These are phyloP conservation scores for Coleophoma cylindrospora DNA, from an alignment of 2,329 filamentous ascomycete species.

Conservation along the genomic window DNA sequence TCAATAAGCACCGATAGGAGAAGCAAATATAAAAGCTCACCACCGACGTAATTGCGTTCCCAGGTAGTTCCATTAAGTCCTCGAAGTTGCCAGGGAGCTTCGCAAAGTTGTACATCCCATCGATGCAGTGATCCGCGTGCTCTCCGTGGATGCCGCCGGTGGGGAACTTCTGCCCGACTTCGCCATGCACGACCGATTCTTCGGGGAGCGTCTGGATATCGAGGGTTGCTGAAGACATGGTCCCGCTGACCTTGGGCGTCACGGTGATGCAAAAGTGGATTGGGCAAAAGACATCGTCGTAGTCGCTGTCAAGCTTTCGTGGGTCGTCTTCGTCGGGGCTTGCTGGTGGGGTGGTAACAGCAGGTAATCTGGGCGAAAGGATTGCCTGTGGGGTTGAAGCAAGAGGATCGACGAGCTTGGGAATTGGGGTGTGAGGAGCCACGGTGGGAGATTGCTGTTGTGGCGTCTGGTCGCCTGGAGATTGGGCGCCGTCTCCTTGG, in stretches of 20 bases:
- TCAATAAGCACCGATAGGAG: too few species aligned
- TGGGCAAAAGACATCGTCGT: conserved; percentile 5
- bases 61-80: conserved; percentile 15
- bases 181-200: conserved; percentile 7
- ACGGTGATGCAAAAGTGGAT: conserved; percentile 10
- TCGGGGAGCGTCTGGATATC: conserved; percentile 2
- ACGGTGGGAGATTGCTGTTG: too few species aligned
- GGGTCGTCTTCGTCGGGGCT: neutral
- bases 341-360: neutral
- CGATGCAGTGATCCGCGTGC: conserved; percentile 6
- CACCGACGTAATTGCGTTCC: conserved; percentile 8
- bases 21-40: neutral
- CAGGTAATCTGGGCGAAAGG: neutral
- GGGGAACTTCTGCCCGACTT: conserved; percentile 14
- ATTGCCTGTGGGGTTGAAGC: neutral
- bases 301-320: neutral
- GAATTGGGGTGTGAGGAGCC: neutral
- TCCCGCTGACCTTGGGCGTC: conserved; percentile 6
- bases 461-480: neutral
- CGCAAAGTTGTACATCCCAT: conserved; percentile 18
- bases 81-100: conserved; percentile 13
- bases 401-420: neutral
- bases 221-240: neutral
- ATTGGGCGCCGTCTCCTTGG: neutral
- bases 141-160: conserved; percentile 8